Evolutionary conservation across 257 asterid genomes (phyloP), one percentile per base, ranked within the genome.

Genomic region (Lycium barbarum): DNA sequence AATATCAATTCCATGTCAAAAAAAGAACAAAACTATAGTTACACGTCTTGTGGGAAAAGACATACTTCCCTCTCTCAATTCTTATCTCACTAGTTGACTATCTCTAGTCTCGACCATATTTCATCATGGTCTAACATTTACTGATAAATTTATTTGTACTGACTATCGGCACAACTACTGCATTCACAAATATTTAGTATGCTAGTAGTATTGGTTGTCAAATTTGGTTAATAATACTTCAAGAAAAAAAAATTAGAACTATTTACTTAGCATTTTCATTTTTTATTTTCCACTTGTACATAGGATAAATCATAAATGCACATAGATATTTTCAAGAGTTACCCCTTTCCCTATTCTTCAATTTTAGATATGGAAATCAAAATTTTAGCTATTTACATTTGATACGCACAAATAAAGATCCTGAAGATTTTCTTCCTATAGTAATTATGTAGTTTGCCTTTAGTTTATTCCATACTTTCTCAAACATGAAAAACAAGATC

Each of bases 361-460:
- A 22, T 63, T 62, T 62, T 62, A 62, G 13, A 62, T 62, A 20
- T 20, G 68, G 68, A 62, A 62, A 62, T 62, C 68, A 62, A 62
- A 17, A 62, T 62, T 59, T 62, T 62, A 20, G 38, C 70, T 20
- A 62, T 3, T 62, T 62, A 62, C 38, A 13, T 62, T 62, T 9
- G 70, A 3, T 20, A 62, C 70, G 22, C 22, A 11, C 70, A 62
- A 3, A 62, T 62, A 20, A 7, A 22, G 68, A 62, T 62, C 35
- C 15, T 20, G 15, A 62, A 62, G 15, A 40, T 2, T 13, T 54
- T 54, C 6, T 54, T 54, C 17, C 7, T 2, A 54, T 54, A 54
- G 59, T 12, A 3, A 3, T 12, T 20, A 62, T 62, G 70, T 62
- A 62, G 20, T 6, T 22, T 62, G 70, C 70, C 70, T 9, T 9